phyloP scores from a whole-genome alignment of 2,329 filamentous ascomycete species.

The Fonsecaea monophora region DNA sequence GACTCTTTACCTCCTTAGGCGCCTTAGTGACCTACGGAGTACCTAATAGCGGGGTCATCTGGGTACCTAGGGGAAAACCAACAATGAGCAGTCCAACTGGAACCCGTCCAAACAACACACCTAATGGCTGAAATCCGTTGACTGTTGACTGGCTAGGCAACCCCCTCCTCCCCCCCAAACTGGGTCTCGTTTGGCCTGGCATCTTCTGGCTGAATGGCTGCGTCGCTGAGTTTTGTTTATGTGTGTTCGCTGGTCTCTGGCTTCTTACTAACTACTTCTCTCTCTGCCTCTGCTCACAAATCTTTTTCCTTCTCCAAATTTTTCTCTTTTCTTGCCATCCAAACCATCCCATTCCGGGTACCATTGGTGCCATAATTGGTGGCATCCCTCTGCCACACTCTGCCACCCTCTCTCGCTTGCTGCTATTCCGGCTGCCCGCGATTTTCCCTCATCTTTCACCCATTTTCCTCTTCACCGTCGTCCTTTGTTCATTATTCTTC shows the following conservation, averaged over 20 bases:
- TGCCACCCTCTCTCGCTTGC: background rate
- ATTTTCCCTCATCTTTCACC: slow-evolving; percentile 24
- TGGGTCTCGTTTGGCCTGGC: slow-evolving; percentile 3
- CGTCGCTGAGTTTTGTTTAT: background rate
- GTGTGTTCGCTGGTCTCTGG: background rate
- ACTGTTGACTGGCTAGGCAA: slow-evolving; percentile 11
- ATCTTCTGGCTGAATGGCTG: slow-evolving; percentile 16
- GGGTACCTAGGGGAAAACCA: slow-evolving; percentile 1
- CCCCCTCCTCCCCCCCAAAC: background rate
- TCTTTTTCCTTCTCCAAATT: slow-evolving; percentile 15
- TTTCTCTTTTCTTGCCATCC: slow-evolving; percentile 6
- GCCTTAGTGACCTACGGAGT: background rate
- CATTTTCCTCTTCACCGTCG: slow-evolving; percentile 20
- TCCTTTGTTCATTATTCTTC: slow-evolving; percentile 13
- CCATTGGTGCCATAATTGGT: background rate
- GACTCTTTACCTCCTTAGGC: background rate
- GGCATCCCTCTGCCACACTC: background rate
- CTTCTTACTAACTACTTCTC: background rate
- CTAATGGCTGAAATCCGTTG: slow-evolving; percentile 2
- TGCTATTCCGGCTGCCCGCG: slow-evolving; percentile 14
- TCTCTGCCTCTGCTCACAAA: slow-evolving; percentile 12
- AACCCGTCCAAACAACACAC: background rate
- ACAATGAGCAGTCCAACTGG: background rate
- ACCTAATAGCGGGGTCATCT: background rate
- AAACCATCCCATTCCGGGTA: slow-evolving; percentile 2